Evolutionary conservation across 228 moss, liverwort and hornwort species (phyloP), one percentile per base, ranked within the genome.

Genomic region (Sphagnum magellanicum): DNA sequence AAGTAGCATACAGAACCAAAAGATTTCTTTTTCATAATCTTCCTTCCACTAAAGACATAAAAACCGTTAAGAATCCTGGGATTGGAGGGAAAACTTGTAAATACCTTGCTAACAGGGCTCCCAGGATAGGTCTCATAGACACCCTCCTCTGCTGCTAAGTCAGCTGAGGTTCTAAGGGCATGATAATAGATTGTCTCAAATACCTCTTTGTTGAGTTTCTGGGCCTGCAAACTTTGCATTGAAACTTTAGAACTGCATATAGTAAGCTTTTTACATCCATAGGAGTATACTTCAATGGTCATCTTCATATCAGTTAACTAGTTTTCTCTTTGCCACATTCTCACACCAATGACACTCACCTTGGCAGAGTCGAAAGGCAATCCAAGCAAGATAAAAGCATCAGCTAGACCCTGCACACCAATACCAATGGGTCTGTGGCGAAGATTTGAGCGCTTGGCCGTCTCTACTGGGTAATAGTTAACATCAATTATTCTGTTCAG

Each of bases 361-460:
- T 84, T 80, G 16, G 78, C 91, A 6, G 93, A 90, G 67, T 93
- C 93, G 13, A 98, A 93, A 3, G 97, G 66, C 97, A 98, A 91
- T 71, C 97, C 97, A 0, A 97, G 83, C n/a, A 97, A 72, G 13
- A 97, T 93, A 75, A 97, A 97, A 5, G 89, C 91, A 62, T 97
- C 97, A 0, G 97, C 97, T 0, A 97, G 79, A 52, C 97, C 97
- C 70, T 97, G 97, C 17, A 97, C 93, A 49, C 97, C 97, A 0
- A 97, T 75, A 5, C 97, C 97, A 1, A 97, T 93, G 0, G 97
- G 97, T 14, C 97, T 79, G 68, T 97, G 91, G 9, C 91, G 83
- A 79, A 84, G 10, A 70, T 97, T 97, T 0, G 97, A 97, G 48
- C 78, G 74, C 17, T 11, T 88, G 0, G 93, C 93, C 0, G 79